These are phyloP conservation scores for Mycena belliarum DNA, from an alignment of 768 basidiomycete genomes.

Conservation along the genomic window DNA sequence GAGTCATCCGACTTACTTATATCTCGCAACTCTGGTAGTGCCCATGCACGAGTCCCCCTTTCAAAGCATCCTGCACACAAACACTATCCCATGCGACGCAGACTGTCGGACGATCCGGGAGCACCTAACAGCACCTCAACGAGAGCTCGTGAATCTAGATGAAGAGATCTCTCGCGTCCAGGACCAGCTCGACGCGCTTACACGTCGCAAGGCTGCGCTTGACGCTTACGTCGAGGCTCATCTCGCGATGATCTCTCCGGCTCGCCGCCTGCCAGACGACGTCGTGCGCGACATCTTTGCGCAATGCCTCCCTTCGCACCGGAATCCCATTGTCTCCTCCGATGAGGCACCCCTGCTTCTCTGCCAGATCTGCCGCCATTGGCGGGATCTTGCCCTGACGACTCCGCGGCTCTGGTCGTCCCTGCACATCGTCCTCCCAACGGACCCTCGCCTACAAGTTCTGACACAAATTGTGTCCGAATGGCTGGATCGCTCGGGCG, in stretches of 20 bases:
- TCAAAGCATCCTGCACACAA: neutral
- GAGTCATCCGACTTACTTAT: no score
- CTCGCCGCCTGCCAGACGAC: neutral
- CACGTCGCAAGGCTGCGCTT: neutral
- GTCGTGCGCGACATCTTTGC: neutral
- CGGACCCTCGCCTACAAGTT: neutral
- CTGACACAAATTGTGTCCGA: neutral
- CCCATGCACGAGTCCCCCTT: neutral
- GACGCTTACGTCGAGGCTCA: neutral
- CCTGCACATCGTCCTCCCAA: neutral
- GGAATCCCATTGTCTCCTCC: neutral
- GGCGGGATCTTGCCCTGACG: neutral
- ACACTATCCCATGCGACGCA: neutral
- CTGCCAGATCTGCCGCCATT: neutral
- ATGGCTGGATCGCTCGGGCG: neutral
- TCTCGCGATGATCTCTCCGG: slow-evolving; percentile 2
- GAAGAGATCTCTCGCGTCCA: neutral
- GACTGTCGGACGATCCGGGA: neutral
- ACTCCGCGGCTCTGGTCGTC: neutral
- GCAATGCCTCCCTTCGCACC: neutral
- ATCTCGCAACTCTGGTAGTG: no score
- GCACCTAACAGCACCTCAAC: neutral
- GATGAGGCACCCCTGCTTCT: neutral
- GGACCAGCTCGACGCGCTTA: neutral
- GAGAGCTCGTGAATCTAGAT: neutral